Conservation (phyloP, 2,329 filamentous ascomycete species). For the Colletotrichum godetiae region DNA sequence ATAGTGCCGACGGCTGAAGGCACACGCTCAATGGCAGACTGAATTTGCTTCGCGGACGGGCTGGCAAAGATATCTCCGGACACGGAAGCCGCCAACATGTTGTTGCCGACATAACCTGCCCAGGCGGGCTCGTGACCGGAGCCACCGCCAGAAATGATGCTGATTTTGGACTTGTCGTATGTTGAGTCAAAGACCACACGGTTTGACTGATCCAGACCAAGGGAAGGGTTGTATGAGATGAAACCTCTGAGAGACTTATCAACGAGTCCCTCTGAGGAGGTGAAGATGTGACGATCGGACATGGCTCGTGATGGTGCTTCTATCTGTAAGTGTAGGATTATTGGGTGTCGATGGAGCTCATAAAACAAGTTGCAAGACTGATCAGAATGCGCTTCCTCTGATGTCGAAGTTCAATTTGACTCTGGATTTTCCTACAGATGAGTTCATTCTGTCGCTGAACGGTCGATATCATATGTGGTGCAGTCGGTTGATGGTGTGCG, state of each 20-base stretch:
- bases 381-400: not conserved
- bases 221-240: slow-evolving; percentile 63
- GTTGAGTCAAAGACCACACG: slow-evolving; percentile 62
- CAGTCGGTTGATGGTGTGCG: slow-evolving; percentile 15
- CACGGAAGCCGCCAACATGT: slow-evolving; percentile 71
- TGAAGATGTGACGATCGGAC: slow-evolving; percentile 65
- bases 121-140: slow-evolving; percentile 72
- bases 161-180: slow-evolving; percentile 57
- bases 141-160: slow-evolving; percentile 65
- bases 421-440: too few relatives aligned
- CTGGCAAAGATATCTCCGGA: slow-evolving; percentile 73
- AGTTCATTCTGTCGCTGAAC: not conserved
- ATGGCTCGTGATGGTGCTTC: slow-evolving; percentile 44
- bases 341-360: slow-evolving; percentile 12
- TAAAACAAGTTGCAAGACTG: not conserved
- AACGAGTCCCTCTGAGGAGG: slow-evolving; percentile 64
- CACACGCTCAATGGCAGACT: slow-evolving; percentile 66
- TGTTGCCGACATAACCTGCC: slow-evolving; percentile 71
- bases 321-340: too few relatives aligned
- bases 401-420: not conserved
- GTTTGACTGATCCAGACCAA: slow-evolving; percentile 62
- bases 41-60: slow-evolving; percentile 71
- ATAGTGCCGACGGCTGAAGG: slow-evolving; percentile 67
- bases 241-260: slow-evolving; percentile 62
- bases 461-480: slow-evolving; percentile 15